These are phyloP conservation scores for Neurospora intermedia DNA, from an alignment of 495 filamentous ascomycete species.

Conservation along the genomic window DNA sequence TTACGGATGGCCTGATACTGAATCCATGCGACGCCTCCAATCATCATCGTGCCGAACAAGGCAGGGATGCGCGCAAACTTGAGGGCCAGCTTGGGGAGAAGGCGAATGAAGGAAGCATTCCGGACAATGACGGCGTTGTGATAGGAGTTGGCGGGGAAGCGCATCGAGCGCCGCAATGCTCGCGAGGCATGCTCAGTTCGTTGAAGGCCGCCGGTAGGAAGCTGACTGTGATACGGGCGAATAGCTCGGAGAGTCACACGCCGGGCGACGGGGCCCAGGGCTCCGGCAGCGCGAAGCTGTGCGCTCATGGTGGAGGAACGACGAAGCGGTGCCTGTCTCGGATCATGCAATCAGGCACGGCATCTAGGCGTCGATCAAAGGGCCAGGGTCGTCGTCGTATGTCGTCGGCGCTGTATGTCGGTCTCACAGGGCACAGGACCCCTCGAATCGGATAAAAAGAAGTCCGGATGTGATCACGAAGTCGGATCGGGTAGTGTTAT, in stretches of 20 bases:
- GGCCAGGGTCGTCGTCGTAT: neutral
- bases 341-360: neutral
- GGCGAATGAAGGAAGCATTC: slow-evolving; percentile 73
- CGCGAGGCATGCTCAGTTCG: slow-evolving; percentile 52
- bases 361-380: neutral
- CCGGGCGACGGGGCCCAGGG: slow-evolving; percentile 50
- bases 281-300: slow-evolving; percentile 66
- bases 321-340: neutral
- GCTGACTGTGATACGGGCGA: slow-evolving; percentile 51
- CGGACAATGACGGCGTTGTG: slow-evolving; percentile 81
- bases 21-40: slow-evolving; percentile 80
- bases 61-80: slow-evolving; percentile 84
- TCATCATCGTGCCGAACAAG: slow-evolving; percentile 77
- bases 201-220: slow-evolving; percentile 59
- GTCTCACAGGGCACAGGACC: neutral
- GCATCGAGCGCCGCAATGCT: slow-evolving; percentile 49
- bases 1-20: slow-evolving; percentile 92
- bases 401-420: neutral
- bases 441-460: neutral
- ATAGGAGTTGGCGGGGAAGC: slow-evolving; percentile 68
- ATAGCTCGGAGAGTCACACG: slow-evolving; percentile 43
- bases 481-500: neutral
- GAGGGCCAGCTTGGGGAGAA: slow-evolving; percentile 77
- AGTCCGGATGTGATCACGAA: neutral
- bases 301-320: slow-evolving; percentile 56